These are phyloP conservation scores for Stephanocyclus meneghinianus DNA, from an alignment of 352 stramenopile species.

Conservation along the genomic window DNA sequence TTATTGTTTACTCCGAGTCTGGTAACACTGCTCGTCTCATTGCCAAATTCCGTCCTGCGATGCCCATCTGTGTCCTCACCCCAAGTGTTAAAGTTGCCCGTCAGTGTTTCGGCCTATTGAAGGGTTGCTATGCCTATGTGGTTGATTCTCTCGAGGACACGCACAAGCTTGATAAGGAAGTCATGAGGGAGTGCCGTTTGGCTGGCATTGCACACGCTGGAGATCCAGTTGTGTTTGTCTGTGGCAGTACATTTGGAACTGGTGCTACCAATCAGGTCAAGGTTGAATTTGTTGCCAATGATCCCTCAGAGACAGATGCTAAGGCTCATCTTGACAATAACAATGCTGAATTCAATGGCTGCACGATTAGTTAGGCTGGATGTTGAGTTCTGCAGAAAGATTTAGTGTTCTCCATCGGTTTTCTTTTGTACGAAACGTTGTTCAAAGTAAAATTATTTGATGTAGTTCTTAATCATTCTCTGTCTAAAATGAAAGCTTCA, in stretches of 20 bases:
- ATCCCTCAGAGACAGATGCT: slow-evolving; percentile 7
- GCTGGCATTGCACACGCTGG: slow-evolving; percentile 33
- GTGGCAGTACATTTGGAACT: slow-evolving; percentile 30
- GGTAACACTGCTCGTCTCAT: slow-evolving; percentile 91
- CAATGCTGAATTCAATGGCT: slow-evolving; percentile 53
- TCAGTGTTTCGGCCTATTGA: slow-evolving; percentile 75
- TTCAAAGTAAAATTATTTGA: no score
- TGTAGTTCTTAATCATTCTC: no score
- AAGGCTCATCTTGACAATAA: slow-evolving; percentile 38
- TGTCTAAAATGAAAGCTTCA: no score
- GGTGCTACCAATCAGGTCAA: slow-evolving; percentile 49
- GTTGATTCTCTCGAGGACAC: slow-evolving; percentile 55
- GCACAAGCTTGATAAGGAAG: slow-evolving; percentile 35
- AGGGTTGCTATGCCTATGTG: slow-evolving; percentile 63
- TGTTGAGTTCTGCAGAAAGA: neutral
- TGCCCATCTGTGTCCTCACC: slow-evolving; percentile 74
- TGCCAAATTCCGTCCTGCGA: slow-evolving; percentile 88
- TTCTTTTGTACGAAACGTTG: no score
- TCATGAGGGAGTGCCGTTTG: slow-evolving; percentile 45
- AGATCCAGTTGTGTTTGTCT: slow-evolving; percentile 46
- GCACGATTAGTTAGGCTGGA: slow-evolving; percentile 21
- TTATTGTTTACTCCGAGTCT: slow-evolving; percentile 94
- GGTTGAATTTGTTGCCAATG: slow-evolving; percentile 37
- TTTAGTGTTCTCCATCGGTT: no score
- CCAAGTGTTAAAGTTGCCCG: slow-evolving; percentile 60